Evolutionary conservation across 768 basidiomycete species (phyloP), one percentile per base, ranked within the genome.

Genomic region (Basidioascus undulatus): DNA sequence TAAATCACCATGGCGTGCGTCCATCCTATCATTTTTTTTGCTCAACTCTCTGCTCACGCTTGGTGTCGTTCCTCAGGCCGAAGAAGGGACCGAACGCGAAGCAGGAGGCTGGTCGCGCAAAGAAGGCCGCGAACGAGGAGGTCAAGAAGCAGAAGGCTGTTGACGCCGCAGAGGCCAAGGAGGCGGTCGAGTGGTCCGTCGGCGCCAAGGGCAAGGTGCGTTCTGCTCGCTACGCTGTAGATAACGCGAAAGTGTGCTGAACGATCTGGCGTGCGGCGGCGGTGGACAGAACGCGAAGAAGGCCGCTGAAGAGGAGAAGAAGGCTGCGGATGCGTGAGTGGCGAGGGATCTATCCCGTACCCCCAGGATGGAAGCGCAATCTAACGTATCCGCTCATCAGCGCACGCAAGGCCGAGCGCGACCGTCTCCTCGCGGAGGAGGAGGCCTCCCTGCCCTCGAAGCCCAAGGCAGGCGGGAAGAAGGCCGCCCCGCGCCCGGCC

Each of bases 51-150:
- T n/a, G n/a, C n/a, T n/a, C n/a, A n/a, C n/a, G n/a, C n/a, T n/a
- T n/a, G n/a, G n/a, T n/a, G n/a, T n/a, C n/a, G n/a, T n/a, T n/a
- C n/a, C n/a, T n/a, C n/a, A n/a, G n/a, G n/a, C 84, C 86, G 1
- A 82, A 41, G 40, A 58, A 81, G 58, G 78, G 74, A 46, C 71
- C 67, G 50, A 89, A 84, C 64, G 65, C 80, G 43, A 92, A 89
- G 72, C 89, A 89, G 57, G 86, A 89, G 58, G 60, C 71, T 32
- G 84, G 86, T 4, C 61, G 78, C 40, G 76, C 84, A 1, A 86
- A 82, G 61, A 92, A 92, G 57, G 80, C 80, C 20, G 79, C 86
- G 54, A 53, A 51, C 38, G 86, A 83, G 54, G 80, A 82, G 54
- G 64, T 69, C 8, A 81, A 76, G 65, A 86, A 84, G 59, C 66